Percentiles rank a stretch among this genome's conserved stretches.
Conservation (phyloP, 1,284 basidiomycete genomes). For the Cryptococcus amylolentus region DNA sequence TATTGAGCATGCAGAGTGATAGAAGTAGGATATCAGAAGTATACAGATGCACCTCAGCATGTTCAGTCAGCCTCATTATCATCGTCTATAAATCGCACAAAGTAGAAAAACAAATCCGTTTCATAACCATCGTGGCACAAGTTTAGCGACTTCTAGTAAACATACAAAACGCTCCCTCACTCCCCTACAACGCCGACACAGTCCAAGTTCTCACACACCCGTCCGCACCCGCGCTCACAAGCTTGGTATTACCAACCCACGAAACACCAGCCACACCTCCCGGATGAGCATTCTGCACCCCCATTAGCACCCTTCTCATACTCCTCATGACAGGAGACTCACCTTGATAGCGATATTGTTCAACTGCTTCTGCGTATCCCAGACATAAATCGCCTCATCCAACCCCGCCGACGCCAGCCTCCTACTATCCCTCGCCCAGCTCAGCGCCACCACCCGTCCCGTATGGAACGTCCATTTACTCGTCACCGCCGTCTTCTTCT, state of each 20-base stretch:
- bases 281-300: constrained; percentile 64
- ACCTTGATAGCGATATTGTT: constrained; percentile 74
- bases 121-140: no score
- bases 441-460: constrained; percentile 72
- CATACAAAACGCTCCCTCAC: background rate
- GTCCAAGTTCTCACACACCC: constrained; percentile 71
- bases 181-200: constrained; percentile 16
- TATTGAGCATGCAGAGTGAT: constrained; percentile 7
- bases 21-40: no score
- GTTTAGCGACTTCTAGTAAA: no score
- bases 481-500: constrained; percentile 64
- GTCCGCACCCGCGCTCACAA: constrained; percentile 79
- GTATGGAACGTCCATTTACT: constrained; percentile 85
- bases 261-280: constrained; percentile 76
- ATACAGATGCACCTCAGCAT: no score
- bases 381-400: constrained; percentile 89
- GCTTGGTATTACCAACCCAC: constrained; percentile 63
- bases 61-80: no score
- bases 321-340: constrained; percentile 14
- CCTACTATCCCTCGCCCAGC: constrained; percentile 69
- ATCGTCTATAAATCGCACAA: background rate
- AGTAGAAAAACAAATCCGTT: no score
- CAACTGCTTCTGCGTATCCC: constrained; percentile 72
- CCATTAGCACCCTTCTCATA: background rate
- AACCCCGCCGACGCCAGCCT: constrained; percentile 82